Base-by-base conservation (phyloP, 805 yeast species). In the Lipomyces yamanashiensis region DNA sequence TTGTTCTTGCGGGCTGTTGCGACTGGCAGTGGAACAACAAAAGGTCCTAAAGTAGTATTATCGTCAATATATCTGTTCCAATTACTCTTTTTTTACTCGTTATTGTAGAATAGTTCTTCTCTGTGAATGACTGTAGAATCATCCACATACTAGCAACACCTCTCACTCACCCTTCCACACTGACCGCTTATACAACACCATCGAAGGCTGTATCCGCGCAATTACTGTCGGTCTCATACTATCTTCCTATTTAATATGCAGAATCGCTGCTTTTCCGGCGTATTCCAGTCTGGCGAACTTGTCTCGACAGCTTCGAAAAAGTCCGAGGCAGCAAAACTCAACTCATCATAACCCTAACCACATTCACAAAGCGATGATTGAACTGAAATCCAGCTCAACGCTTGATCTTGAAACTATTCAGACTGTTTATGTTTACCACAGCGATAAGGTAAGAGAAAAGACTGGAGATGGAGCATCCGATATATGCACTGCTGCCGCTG, bases 1-100 rank as follows among this genome's bases (percentile, higher is more conserved):
- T 89, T 89, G 59, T 87, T 87, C 68, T 85, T 85, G 64, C 87
- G 78, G 39, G 98, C 98, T 70, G 90, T 87, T 44, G 88, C 87
- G 48, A 95, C 83, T n/a, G 98, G 98, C 41, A 95, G 82, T 4
- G 98, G 97, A 23, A 93, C 98, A 66, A 95, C 88, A 72, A 87
- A 88, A 2, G 99, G 99, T 40, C 98, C 91, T 79, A 58, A 28
- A 28, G 28, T 5, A 28, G 28, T 28, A 28, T 28, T 28, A 28
- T 28, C 28, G 28, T 28, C 28, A 28, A 5, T 28, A 28, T 28
- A 2, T 28, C 5, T 28, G 28, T 28, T 28, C 5, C 28, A 2
- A 28, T 28, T 7, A 6, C n/a, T 39, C 41, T 15, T 2, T 2
- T 15, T 3, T 39, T 39, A 2, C 41, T 39, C 41, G 7, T 39